Conservation (phyloP, 371 early-diverging fungal genomes). For the Apophysomyces elegans region DNA sequence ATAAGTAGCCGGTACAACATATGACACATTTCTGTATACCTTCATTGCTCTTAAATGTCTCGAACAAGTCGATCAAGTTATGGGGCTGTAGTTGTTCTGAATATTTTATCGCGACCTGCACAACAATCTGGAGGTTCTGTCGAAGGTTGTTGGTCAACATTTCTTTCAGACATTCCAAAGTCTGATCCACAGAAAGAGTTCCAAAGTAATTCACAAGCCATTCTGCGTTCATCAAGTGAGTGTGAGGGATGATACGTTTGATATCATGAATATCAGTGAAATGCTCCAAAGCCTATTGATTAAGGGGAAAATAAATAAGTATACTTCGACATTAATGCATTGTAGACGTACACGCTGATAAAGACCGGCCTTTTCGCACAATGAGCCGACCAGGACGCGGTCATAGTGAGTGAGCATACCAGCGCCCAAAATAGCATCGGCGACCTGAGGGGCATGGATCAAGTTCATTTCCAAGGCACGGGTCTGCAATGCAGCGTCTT, state of each 20-base stretch:
- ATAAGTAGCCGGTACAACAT: not conserved
- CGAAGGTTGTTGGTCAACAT: slow-evolving; percentile 87
- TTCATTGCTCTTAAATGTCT: slow-evolving; percentile 89
- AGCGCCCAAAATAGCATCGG: slow-evolving; percentile 96
- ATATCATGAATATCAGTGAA: slow-evolving; percentile 96
- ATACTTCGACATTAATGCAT: no score
- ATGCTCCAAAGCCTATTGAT: slow-evolving; percentile 86
- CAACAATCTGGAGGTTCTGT: slow-evolving; percentile 93
- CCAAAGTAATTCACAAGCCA: slow-evolving; percentile 94
- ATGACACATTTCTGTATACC: slow-evolving; percentile 49
- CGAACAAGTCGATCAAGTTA: slow-evolving; percentile 90
- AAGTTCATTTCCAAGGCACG: slow-evolving; percentile 97
- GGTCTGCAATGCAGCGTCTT: slow-evolving; percentile 94
- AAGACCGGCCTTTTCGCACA: slow-evolving; percentile 97
- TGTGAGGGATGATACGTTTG: slow-evolving; percentile 92
- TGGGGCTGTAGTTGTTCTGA: slow-evolving; percentile 91
- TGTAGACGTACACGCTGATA: slow-evolving; percentile 75
- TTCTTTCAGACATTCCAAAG: slow-evolving; percentile 90
- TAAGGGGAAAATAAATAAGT: not conserved
- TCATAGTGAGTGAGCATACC: slow-evolving; percentile 96
- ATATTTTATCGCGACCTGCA: slow-evolving; percentile 96
- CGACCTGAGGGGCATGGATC: slow-evolving; percentile 96
- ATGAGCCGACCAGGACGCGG: slow-evolving; percentile 83
- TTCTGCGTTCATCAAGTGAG: slow-evolving; percentile 85
- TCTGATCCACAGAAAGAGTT: slow-evolving; percentile 90